Evolutionary conservation across 768 basidiomycete genomes (phyloP).

Genomic region (Collybiopsis luxurians): DNA sequence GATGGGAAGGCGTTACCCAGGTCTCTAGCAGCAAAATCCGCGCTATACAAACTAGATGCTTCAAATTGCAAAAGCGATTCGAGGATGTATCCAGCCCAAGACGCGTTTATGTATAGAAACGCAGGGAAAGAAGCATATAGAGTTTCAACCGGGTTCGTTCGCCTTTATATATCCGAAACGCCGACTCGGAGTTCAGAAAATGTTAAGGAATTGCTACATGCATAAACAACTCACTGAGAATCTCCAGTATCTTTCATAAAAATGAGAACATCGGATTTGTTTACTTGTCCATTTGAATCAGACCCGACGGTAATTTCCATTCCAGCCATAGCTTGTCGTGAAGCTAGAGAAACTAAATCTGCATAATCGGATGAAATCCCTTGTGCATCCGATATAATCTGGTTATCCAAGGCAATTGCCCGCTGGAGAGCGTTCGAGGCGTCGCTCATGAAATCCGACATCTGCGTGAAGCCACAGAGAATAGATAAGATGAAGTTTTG

Average conservation of each 20-base stretch:
- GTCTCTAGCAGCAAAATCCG: conserved; percentile 9
- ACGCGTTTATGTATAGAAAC: conserved; percentile 36
- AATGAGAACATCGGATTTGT: conserved; percentile 39
- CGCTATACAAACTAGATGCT: not conserved
- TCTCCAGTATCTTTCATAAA: conserved; percentile 49
- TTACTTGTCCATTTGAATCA: conserved; percentile 24
- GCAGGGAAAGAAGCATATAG: conserved; percentile 36
- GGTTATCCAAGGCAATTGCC: conserved; percentile 36
- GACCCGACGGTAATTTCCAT: conserved; percentile 44
- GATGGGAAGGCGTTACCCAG: conserved; percentile 5
- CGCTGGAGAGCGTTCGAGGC: conserved; percentile 32
- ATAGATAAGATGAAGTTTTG: too few species aligned
- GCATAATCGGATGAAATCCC: conserved; percentile 39
- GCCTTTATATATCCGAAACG: too few species aligned
- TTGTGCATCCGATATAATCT: conserved; percentile 30
- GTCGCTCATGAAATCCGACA: conserved; percentile 21
- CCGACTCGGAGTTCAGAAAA: too few species aligned
- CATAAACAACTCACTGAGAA: conserved; percentile 28
- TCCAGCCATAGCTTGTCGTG: conserved; percentile 43
- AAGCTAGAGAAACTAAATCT: conserved; percentile 38
- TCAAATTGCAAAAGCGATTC: conserved; percentile 37
- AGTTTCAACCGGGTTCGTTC: conserved; percentile 37
- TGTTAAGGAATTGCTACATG: too few species aligned
- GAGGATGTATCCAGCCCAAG: conserved; percentile 37
- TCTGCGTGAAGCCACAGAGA: too few species aligned